These are phyloP conservation scores for Solanum piurae DNA, from an alignment of 257 asterid species.

Conservation along the genomic window DNA sequence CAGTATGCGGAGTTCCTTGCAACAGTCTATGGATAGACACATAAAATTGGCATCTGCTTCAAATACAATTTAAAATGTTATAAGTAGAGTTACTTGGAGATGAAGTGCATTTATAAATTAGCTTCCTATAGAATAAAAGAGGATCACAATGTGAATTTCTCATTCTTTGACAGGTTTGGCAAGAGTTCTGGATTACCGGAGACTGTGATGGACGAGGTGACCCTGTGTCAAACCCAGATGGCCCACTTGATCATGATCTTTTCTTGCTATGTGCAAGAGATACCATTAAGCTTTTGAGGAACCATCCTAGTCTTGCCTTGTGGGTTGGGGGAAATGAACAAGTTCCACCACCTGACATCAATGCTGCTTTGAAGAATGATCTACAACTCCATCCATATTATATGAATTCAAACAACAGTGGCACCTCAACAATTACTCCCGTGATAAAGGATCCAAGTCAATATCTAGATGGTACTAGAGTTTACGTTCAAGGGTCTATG, in stretches of 20 bases:
- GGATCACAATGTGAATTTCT: background rate
- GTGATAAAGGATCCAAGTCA: constrained; percentile 56
- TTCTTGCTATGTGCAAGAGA: constrained; percentile 89
- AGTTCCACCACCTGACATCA: constrained; percentile 85
- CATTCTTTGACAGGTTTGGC: constrained; percentile 74
- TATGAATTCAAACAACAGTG: constrained; percentile 7
- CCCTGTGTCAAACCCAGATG: constrained; percentile 83
- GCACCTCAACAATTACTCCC: constrained; percentile 8
- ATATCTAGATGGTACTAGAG: constrained; percentile 89
- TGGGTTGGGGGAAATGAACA: constrained; percentile 99
- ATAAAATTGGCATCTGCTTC: background rate
- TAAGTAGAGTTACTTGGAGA: background rate
- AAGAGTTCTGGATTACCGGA: constrained; percentile 99
- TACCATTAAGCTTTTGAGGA: constrained; percentile 80
- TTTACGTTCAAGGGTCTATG: constrained; percentile 77
- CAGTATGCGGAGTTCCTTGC: background rate
- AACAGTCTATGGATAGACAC: background rate
- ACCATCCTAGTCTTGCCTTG: constrained; percentile 94
- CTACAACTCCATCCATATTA: constrained; percentile 69
- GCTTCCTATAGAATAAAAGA: background rate
- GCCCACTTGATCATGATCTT: constrained; percentile 91
- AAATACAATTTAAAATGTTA: background rate
- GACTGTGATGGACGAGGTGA: constrained; percentile 86
- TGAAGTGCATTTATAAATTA: background rate
- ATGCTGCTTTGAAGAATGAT: constrained; percentile 52